Evolutionary conservation across 148 eudicot genomes (phyloP), one percentile per base, ranked within the genome.

Genomic region (Silene uniflora): DNA sequence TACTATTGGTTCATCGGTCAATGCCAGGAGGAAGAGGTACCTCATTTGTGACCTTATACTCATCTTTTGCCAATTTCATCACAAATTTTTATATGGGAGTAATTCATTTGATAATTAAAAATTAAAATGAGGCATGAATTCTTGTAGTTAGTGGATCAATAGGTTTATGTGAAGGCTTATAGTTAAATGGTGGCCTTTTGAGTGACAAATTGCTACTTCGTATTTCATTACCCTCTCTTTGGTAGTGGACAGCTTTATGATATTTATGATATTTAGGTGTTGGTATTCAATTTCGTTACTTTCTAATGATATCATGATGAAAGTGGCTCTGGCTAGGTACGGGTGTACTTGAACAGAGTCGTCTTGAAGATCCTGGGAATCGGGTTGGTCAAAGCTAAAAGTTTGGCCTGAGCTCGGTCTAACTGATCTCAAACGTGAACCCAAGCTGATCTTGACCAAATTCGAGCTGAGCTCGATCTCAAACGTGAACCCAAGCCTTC

Each of bases 1-100:
- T 2, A 27, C 76, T 44, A 79, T 49, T 77, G 85, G 85, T 73
- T 54, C 86, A 61, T 82, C 93, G 16, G 70, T 67, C 39, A 78
- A 78, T 60, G 91, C 82, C 52, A 88, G 83, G 83, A 88, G 89
- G 72, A 90, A 77, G 81, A 89, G 98, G 93, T 94, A 73, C 61
- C 17, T 25, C 22, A 78, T 19, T 16, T 10, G 19, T 69, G 58
- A 7, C 27, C 39, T 27, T 74, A 42, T 68, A 17, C 25, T 79
- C 24, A 55, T 73, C 67, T 75, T 16, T 10, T 55, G 65, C 61
- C 42, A 17, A 19, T 69, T 39, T 62, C 54, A 58, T 61, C 24
- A 2, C 24, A 12, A 52, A 52, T 52, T 52, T 52, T 52, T 52
- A 13, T 52, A 52, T 11, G 56, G 10, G 56, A 52, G 5, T 52